Base-by-base conservation (phyloP, 371 early-diverging fungal genomes). In the Rhizopus sp. region DNA sequence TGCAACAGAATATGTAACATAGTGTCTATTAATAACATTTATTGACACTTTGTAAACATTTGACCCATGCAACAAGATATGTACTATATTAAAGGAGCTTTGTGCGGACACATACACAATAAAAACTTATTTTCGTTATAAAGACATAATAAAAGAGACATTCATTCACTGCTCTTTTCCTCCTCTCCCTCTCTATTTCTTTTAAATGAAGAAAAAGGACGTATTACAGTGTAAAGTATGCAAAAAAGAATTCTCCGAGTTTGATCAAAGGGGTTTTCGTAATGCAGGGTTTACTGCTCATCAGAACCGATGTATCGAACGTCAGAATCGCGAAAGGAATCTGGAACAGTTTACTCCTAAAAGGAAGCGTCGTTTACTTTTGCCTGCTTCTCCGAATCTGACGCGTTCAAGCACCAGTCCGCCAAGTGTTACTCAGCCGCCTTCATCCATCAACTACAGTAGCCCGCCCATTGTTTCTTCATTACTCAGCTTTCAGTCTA, bases 211-310 rank as follows among this genome's bases (percentile, higher is more conserved):
- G 44, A 46, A 45, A 45, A 35, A 41, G 7, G 38, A 7, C 9
- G 52, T 48, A 34, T 42, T 66, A 29, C 39, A 53, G 31, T 77
- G 78, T 35, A 51, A 32, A 16, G 35, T 74, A 1, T 74, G 75
- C 37, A 53, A 63, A 46, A 71, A 68, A 49, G 50, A 68, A 44
- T 72, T 77, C 34, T 55, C 62, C 2, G 68, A 60, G 47, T 68
- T 44, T 50, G 75, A 77, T 42, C 75, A 77, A 50, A 66, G 78
- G 17, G 75, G 75, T 8, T 77, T 68, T 40, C 53, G 72, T 17
- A 77, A 77, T 44, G 56, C 72, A 9, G 78, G 78, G 0, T 73
- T 71, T 33, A 74, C 72, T 0, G 64, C 72, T 12, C 78, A 74
- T 55, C 72, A 72, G 33, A 77, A 72, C 17, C 58, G 69, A 16